phyloP scores from a whole-genome alignment of 257 asterid genomes.

The Fraxinus pennsylvanica region DNA sequence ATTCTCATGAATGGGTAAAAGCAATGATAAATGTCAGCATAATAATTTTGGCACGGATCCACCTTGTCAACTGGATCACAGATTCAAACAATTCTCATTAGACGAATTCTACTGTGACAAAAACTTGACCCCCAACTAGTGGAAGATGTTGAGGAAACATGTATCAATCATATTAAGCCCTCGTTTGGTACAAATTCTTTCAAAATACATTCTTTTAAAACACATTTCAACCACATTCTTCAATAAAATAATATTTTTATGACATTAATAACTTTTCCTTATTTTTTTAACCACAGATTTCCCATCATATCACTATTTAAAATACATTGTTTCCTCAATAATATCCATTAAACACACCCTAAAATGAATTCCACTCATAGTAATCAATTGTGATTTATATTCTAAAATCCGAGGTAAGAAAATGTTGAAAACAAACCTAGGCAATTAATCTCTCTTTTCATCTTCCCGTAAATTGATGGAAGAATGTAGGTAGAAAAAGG shows the following conservation, averaged over 20 bases:
- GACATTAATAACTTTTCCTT: too few relatives aligned
- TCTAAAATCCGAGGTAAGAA: not conserved
- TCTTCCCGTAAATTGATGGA: not conserved
- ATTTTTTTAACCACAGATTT: too few relatives aligned
- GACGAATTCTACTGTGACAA: not conserved
- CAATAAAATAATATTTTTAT: too few relatives aligned
- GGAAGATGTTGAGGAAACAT: not conserved
- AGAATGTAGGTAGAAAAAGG: too few relatives aligned
- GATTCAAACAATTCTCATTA: not conserved
- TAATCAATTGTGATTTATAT: not conserved
- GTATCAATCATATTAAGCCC: not conserved
- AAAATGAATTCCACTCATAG: not conserved
- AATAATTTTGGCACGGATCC: not conserved
- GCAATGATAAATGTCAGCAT: not conserved
- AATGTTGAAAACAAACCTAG: not conserved
- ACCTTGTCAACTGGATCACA: not conserved
- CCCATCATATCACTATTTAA: too few relatives aligned
- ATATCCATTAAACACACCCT: too few relatives aligned
- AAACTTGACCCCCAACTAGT: not conserved
- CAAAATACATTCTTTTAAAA: too few relatives aligned
- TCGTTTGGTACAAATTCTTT: too few relatives aligned
- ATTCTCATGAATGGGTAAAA: not conserved
- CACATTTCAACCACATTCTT: too few relatives aligned
- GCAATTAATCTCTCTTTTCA: not conserved
- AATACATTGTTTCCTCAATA: too few relatives aligned